Percentiles rank a stretch among this genome's conserved stretches.
Conservation (phyloP, 345 rosid genomes). For the Heritiera littoralis region DNA sequence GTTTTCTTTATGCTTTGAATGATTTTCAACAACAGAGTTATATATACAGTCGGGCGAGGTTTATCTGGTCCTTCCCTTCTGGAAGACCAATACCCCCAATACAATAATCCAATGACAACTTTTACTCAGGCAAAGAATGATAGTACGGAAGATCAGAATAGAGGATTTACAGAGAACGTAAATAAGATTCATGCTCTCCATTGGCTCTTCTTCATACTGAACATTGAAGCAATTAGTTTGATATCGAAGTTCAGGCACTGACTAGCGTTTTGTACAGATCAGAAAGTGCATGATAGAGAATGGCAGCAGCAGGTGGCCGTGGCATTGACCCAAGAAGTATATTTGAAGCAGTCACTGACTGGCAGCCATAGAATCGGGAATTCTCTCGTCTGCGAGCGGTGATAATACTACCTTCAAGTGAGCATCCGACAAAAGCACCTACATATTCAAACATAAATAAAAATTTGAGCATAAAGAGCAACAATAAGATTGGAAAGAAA, state of each 20-base stretch:
- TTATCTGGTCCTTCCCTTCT: not conserved
- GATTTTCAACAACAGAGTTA: not conserved
- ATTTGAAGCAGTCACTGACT: slow-evolving; percentile 67
- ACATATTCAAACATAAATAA: slow-evolving; percentile 18
- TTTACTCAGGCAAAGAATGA: not conserved
- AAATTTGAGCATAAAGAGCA: not conserved
- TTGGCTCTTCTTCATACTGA: not conserved
- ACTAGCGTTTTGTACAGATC: slow-evolving; percentile 66
- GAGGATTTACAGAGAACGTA: not conserved
- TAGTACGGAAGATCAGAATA: not conserved
- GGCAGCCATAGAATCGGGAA: slow-evolving; percentile 83
- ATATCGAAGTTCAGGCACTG: slow-evolving; percentile 21
- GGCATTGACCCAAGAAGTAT: slow-evolving; percentile 84
- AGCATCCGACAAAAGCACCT: slow-evolving; percentile 97
- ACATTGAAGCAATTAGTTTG: not conserved
- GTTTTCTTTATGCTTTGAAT: not conserved
- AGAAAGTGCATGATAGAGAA: slow-evolving; percentile 70
- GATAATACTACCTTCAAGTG: slow-evolving; percentile 84
- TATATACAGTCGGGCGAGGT: not conserved
- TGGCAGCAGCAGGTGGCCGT: slow-evolving; percentile 81
- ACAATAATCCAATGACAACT: not conserved
- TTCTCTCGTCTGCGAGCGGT: slow-evolving; percentile 72
- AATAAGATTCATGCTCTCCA: not conserved
- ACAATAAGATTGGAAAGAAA: not conserved
- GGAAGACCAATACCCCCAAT: not conserved